Percentiles rank a stretch among this genome's conserved stretches.
Evolutionary conservation across 1,284 basidiomycete genomes (phyloP).

Genomic region (Malassezia globosa): DNA sequence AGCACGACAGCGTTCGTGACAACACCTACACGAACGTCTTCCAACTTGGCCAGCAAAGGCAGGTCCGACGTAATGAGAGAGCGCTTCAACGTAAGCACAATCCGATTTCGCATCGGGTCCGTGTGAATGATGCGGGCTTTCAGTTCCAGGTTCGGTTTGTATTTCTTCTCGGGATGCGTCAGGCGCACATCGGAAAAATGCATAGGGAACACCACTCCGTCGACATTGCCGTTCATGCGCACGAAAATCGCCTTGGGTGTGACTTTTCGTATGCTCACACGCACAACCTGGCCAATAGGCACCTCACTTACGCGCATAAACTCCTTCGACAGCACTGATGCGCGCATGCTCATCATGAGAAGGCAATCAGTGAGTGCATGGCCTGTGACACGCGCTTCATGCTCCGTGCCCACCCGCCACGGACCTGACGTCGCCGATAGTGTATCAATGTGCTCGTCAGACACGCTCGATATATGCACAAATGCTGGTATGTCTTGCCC

Average conservation of each 20-base stretch:
- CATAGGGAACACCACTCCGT: constrained; percentile 84
- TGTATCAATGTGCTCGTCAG: constrained; percentile 75
- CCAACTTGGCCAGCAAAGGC: constrained; percentile 54
- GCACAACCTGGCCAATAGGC: constrained; percentile 32
- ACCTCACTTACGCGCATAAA: constrained; percentile 79
- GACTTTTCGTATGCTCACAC: constrained; percentile 31
- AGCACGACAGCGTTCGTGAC: constrained; percentile 72
- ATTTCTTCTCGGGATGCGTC: constrained; percentile 62
- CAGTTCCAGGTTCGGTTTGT: constrained; percentile 70
- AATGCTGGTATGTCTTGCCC: constrained; percentile 28
- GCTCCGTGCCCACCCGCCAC: constrained; percentile 47
- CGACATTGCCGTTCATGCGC: constrained; percentile 48
- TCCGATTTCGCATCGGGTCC: constrained; percentile 67
- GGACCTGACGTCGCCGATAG: constrained; percentile 53
- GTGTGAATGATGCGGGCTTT: constrained; percentile 82
- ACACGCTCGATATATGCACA: constrained; percentile 67
- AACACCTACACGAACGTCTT: constrained; percentile 59
- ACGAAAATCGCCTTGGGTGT: constrained; percentile 38
- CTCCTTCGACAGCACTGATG: constrained; percentile 69
- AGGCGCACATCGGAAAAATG: constrained; percentile 79
- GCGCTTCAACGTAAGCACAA: constrained; percentile 84
- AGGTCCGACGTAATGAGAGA: constrained; percentile 68
- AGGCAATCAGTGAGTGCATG: constrained; percentile 78
- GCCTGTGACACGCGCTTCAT: constrained; percentile 79
- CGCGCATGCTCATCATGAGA: constrained; percentile 71